A percentile compares a stretch with the other conserved stretches of the same genome.
Conservation (phyloP, 129 eudicot genomes). For the Heracleum sosnowskyi region DNA sequence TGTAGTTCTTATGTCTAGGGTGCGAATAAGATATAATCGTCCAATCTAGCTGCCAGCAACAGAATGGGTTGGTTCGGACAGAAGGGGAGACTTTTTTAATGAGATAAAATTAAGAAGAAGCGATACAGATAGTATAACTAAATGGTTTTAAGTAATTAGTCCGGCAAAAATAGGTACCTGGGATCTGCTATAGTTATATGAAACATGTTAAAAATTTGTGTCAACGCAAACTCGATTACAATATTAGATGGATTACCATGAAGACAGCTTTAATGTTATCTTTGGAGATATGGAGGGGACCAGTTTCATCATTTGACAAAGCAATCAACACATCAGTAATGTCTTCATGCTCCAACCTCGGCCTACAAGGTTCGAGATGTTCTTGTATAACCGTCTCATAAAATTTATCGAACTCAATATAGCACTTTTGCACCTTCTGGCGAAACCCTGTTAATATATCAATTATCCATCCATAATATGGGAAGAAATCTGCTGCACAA, state of each 20-base stretch:
- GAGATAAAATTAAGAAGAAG: too few species aligned
- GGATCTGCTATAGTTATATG: too few species aligned
- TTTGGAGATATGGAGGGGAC: conserved; percentile 2
- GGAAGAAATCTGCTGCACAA: not conserved
- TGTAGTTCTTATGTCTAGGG: too few species aligned
- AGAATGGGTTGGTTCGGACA: too few species aligned
- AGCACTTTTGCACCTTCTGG: conserved; percentile 13
- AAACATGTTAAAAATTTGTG: too few species aligned
- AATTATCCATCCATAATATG: not conserved
- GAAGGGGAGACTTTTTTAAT: too few species aligned
- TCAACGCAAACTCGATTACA: too few species aligned
- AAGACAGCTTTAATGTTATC: conserved; percentile 21
- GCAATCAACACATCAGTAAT: conserved; percentile 20
- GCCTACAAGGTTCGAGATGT: conserved; percentile 13
- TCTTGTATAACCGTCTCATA: conserved; percentile 17
- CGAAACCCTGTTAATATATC: conserved; percentile 4
- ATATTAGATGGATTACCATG: conserved; percentile 7
- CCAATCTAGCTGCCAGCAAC: too few species aligned
- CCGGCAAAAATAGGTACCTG: too few species aligned
- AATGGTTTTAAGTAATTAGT: too few species aligned
- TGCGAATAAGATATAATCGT: too few species aligned
- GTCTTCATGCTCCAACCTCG: conserved; percentile 11
- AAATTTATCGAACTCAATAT: conserved; percentile 10
- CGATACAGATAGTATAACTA: too few species aligned
- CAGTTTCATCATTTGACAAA: conserved; percentile 7